Base-by-base conservation (phyloP, 225 moss, liverwort and hornwort species). In the Asterella californica region DNA sequence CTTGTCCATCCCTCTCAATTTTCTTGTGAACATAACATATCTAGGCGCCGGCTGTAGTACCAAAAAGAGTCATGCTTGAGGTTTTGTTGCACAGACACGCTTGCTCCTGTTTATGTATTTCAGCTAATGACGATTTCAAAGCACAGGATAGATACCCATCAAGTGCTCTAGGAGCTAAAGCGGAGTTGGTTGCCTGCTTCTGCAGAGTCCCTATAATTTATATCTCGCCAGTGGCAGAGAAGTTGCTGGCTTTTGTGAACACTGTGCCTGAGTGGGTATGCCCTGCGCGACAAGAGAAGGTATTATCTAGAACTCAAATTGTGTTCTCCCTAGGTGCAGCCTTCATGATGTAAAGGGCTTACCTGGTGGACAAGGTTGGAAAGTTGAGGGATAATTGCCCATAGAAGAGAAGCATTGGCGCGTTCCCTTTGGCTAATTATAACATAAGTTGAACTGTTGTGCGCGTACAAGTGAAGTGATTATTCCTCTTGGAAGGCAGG, bases 211-310 rank as follows among this genome's bases (percentile, higher is more conserved):
- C 95, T 61, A 84, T 99, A 62, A 83, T 86, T 76, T 99, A 89
- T 81, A 84, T 92, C 73, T 95, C 99, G 45, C 87, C 95, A 68
- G 91, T 90, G 78, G 95, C 99, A 50, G 93, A 90, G 88, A 95
- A 92, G 80, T 78, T 99, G 83, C 83, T 99, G 83, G 95, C 95
- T 65, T 93, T 92, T 80, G 85, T 86, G 68, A 99, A 99, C 82
- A 99, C 95, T 77, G 91, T 99, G 45, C 99, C 99, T 70, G 99
- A 99, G 86, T 99, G 99, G 99, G 87, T 95, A 33, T 88, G 87
- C 80, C 81, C 85, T 75, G 79, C 83, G 52, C 88, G 93, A 84
- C 93, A 93, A 87, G 99, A 93, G 64, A 99, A 99, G 93, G 99
- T 96, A 79, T 83, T 22, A 21, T 38, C 38, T 48, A 4, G 10